phyloP scores from a whole-genome alignment of 257 asterid genomes.

The Solanum clarkiae region DNA sequence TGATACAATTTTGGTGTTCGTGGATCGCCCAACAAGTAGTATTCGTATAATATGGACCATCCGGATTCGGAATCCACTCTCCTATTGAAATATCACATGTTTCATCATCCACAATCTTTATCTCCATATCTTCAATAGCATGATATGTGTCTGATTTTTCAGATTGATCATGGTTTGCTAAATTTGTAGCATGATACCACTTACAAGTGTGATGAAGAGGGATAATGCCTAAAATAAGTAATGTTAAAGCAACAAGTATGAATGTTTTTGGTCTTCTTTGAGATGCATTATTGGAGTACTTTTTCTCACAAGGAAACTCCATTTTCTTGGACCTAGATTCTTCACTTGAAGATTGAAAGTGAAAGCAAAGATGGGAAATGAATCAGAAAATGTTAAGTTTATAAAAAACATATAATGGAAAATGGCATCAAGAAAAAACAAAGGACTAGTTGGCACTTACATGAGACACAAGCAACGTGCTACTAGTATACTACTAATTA shows the following conservation, averaged over 20 bases:
- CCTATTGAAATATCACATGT: neutral
- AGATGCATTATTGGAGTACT: neutral
- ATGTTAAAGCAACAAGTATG: neutral
- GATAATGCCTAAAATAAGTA: neutral
- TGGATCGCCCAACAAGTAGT: constrained; percentile 2
- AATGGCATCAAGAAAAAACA: neutral
- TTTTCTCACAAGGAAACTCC: neutral
- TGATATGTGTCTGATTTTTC: neutral
- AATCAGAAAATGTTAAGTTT: neutral
- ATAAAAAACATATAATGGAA: neutral
- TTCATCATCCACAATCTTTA: neutral
- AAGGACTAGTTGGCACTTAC: neutral
- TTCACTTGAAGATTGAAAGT: neutral
- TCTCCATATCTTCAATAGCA: neutral
- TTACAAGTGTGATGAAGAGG: neutral
- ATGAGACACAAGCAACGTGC: neutral
- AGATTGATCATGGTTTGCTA: neutral
- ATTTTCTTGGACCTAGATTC: neutral
- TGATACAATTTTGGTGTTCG: constrained; percentile 7
- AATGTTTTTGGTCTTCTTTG: neutral
- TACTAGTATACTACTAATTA: neutral
- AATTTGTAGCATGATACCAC: neutral
- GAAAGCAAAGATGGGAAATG: neutral
- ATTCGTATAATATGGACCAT: constrained; percentile 3
- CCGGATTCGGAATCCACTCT: neutral